Percentiles rank a stretch among this genome's conserved stretches.
Evolutionary conservation across 2,329 filamentous ascomycete genomes (phyloP).

Genomic region (Penicillium frequentans): DNA sequence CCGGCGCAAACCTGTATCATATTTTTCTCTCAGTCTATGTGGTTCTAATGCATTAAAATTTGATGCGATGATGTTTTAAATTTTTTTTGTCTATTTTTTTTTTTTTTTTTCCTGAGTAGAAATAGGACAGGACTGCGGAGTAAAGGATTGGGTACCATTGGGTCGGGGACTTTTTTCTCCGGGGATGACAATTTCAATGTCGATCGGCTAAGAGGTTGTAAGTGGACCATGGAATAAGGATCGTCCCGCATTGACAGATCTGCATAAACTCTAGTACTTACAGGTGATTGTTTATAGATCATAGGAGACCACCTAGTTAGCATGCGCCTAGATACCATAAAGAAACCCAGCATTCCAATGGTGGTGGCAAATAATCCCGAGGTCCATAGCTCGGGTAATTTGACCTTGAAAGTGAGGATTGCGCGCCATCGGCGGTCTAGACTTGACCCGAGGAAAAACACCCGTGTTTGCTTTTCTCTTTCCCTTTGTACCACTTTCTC

Average conservation of each 20-base stretch:
- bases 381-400: neutral
- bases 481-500: neutral
- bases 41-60: conserved; percentile 16
- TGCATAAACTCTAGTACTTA: neutral
- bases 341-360: neutral
- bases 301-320: neutral
- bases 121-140: neutral
- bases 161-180: neutral
- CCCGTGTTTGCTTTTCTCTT: conserved; percentile 4
- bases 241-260: conserved; percentile 2
- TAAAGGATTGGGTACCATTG: neutral
- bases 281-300: neutral
- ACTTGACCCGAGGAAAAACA: neutral
- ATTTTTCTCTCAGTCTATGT: conserved; percentile 11
- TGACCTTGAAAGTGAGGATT: neutral
- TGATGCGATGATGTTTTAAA: neutral
- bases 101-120: neutral
- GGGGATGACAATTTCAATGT: neutral
- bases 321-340: neutral
- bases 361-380: neutral
- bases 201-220: neutral
- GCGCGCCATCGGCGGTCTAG: conserved; percentile 4
- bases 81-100: neutral
- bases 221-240: neutral
- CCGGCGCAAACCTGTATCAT: conserved; percentile 27